Evolutionary conservation across 1,139 yeast species (phyloP).

Genomic region (Taphrina communis): DNA sequence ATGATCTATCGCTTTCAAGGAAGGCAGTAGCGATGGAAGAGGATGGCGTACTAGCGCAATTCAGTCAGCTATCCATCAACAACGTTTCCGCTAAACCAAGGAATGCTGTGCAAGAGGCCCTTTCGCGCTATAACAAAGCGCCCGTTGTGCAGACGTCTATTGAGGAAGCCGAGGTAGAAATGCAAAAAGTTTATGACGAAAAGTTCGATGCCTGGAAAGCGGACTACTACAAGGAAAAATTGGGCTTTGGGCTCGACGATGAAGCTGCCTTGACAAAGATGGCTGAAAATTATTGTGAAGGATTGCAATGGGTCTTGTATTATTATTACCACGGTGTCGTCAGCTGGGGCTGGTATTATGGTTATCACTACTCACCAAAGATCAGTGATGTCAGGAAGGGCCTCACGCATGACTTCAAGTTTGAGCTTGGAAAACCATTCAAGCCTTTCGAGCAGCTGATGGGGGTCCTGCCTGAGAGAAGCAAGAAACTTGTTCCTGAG

Average conservation of each 20-base stretch:
- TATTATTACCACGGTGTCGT: constrained; percentile 89
- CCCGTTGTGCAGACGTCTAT: constrained; percentile 67
- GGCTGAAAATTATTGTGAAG: constrained; percentile 87
- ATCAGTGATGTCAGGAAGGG: constrained; percentile 83
- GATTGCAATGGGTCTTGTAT: constrained; percentile 92
- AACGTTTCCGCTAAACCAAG: constrained; percentile 47
- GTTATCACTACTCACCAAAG: constrained; percentile 89
- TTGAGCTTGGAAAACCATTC: constrained; percentile 78
- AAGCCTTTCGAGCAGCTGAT: constrained; percentile 93
- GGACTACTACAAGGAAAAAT: constrained; percentile 76
- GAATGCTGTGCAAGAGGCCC: constrained; percentile 48
- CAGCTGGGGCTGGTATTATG: constrained; percentile 94
- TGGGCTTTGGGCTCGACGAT: constrained; percentile 64
- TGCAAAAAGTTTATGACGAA: constrained; percentile 48
- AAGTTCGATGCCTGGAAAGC: constrained; percentile 85
- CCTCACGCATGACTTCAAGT: constrained; percentile 60
- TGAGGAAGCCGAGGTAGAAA: constrained; percentile 62
- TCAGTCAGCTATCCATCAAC: constrained; percentile 35
- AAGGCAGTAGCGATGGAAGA: constrained; percentile 68
- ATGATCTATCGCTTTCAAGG: constrained; percentile 59
- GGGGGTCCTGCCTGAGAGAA: constrained; percentile 97
- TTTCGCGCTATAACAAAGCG: constrained; percentile 69
- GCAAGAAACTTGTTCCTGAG: constrained; percentile 77
- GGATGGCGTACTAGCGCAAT: constrained; percentile 54
- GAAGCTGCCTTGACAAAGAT: constrained; percentile 63